These are phyloP conservation scores for Porcisia deanei DNA, from an alignment of 208 protist species.

Conservation along the genomic window DNA sequence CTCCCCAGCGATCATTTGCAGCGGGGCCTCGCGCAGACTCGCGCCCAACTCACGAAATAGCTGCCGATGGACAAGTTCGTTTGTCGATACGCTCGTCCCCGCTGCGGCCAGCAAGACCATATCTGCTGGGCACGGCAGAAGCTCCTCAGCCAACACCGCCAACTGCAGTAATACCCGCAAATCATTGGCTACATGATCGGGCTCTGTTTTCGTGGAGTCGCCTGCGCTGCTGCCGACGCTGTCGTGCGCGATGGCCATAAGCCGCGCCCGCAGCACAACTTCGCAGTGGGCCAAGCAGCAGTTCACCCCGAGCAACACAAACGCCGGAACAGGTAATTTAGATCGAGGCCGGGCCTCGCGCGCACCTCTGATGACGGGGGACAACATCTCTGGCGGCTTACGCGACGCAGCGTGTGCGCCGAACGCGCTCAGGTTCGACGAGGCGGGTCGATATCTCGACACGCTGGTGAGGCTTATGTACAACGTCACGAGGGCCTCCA, in stretches of 20 bases:
- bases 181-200: not conserved
- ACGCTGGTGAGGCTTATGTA: constrained; percentile 8
- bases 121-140: not conserved
- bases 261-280: not conserved
- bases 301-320: not conserved
- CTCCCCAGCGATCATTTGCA: constrained; percentile 16
- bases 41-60: constrained; percentile 4
- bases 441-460: not conserved
- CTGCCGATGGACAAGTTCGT: constrained; percentile 2
- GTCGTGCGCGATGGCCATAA: not conserved
- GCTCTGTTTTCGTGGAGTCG: not conserved
- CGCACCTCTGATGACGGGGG: not conserved
- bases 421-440: not conserved
- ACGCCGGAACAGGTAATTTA: not conserved
- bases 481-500: constrained; percentile 25
- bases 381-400: not conserved
- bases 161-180: constrained; percentile 10
- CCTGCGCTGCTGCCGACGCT: not conserved
- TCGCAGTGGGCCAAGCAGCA: constrained; percentile 15
- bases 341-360: not conserved
- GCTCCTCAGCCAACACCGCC: constrained; percentile 2
- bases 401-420: not conserved
- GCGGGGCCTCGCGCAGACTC: constrained; percentile 1
- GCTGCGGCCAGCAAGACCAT: not conserved
- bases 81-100: not conserved